phyloP scores from a whole-genome alignment of 148 eudicot genomes.

The Rhododendron ferrugineum region DNA sequence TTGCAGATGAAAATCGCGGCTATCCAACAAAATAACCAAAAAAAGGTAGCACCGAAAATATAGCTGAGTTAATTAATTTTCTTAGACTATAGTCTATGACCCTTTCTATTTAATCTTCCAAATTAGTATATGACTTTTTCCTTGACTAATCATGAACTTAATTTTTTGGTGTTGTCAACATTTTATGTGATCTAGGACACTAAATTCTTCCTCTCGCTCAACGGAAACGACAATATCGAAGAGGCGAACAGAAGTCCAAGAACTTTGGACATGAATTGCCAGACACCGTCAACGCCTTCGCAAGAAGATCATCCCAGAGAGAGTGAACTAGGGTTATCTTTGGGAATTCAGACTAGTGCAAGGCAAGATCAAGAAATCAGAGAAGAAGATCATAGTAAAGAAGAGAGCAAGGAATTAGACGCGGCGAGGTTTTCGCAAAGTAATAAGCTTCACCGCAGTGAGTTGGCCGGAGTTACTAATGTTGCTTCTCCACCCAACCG shows the following conservation, averaged over 20 bases:
- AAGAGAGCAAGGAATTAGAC: conserved; percentile 15
- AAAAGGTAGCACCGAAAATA: conserved; percentile 22
- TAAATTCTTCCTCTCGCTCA: conserved; percentile 27
- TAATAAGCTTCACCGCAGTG: conserved; percentile 17
- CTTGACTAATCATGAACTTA: not conserved
- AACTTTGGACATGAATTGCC: conserved; percentile 2
- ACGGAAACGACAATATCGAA: conserved; percentile 16
- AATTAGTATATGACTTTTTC: not conserved
- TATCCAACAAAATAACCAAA: conserved; percentile 24
- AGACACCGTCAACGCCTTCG: conserved; percentile 10
- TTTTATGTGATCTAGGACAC: conserved; percentile 30
- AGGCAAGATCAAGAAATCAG: conserved; percentile 3
- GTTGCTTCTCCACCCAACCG: conserved; percentile 34
- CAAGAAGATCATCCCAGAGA: conserved; percentile 22
- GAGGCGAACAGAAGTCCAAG: conserved; percentile 21
- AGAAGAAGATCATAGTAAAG: conserved; percentile 10
- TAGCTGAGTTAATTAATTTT: not conserved
- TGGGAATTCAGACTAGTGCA: conserved; percentile 24
- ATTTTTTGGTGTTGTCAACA: not conserved
- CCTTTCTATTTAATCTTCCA: not conserved
- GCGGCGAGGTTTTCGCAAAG: conserved; percentile 14
- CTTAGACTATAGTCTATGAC: not conserved
- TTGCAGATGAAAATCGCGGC: conserved; percentile 35
- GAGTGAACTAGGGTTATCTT: conserved; percentile 45
- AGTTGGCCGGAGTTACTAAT: conserved; percentile 27